A percentile compares a stretch with the other conserved stretches of the same genome.
Conservation (phyloP, 148 eudicot species). For the Spergularia marina region DNA sequence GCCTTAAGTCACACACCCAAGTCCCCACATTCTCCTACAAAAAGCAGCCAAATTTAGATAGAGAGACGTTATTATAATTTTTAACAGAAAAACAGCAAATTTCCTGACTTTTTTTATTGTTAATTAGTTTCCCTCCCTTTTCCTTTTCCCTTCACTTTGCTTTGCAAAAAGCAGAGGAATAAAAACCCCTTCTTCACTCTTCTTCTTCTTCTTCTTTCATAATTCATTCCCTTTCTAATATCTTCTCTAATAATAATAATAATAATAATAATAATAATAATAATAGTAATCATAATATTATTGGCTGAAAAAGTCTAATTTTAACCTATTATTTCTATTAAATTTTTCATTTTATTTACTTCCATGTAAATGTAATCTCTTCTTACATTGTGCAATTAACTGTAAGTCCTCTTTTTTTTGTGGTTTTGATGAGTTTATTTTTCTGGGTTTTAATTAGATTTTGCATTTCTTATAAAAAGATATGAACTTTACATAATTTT, state of each 20-base stretch:
- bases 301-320: no score
- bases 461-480: slow-evolving; percentile 1
- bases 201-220: background rate
- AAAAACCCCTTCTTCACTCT: background rate
- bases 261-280: no score
- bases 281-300: no score
- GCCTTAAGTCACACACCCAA: no score
- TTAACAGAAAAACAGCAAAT: background rate
- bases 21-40: slow-evolving; percentile 11
- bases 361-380: slow-evolving; percentile 11
- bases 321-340: background rate
- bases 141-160: slow-evolving; percentile 19
- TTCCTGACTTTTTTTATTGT: background rate
- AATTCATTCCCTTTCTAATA: background rate
- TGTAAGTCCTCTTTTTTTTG: slow-evolving; percentile 22
- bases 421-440: background rate
- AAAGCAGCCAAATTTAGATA: no score
- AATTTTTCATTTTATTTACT: background rate
- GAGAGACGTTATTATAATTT: background rate
- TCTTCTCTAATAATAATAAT: background rate
- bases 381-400: slow-evolving; percentile 28
- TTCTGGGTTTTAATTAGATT: slow-evolving; percentile 19
- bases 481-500: background rate
- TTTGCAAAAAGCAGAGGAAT: slow-evolving; percentile 22
- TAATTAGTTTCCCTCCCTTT: background rate